phyloP scores from a whole-genome alignment of 2,329 filamentous ascomycete species.

The Boeremia exigua region DNA sequence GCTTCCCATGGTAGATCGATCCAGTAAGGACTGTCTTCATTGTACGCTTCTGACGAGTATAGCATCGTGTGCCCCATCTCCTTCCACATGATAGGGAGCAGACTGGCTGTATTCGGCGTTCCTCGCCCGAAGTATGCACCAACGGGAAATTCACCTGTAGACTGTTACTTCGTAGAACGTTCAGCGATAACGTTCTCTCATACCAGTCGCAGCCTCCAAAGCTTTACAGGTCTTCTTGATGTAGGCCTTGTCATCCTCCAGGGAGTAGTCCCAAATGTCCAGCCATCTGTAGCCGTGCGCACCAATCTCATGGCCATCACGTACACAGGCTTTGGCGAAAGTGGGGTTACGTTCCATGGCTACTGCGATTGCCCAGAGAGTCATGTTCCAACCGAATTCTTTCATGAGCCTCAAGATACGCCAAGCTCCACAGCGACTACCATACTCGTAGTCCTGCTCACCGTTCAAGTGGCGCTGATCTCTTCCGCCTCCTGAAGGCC shows the following conservation, averaged over 20 bases:
- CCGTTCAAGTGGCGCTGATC: slow-evolving; percentile 48
- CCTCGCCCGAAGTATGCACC: slow-evolving; percentile 59
- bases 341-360: slow-evolving; percentile 57
- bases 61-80: slow-evolving; percentile 56
- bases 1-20: slow-evolving; percentile 59
- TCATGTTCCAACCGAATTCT: slow-evolving; percentile 57
- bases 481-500: slow-evolving; percentile 6
- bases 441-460: slow-evolving; percentile 61
- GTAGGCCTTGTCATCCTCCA: slow-evolving; percentile 57
- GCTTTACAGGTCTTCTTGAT: slow-evolving; percentile 53
- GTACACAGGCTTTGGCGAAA: slow-evolving; percentile 55
- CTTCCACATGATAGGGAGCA: slow-evolving; percentile 59
- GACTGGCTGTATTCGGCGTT: slow-evolving; percentile 56
- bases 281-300: slow-evolving; percentile 60
- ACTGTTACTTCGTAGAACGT: slow-evolving; percentile 20
- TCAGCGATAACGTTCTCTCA: slow-evolving; percentile 20
- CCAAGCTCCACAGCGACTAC: slow-evolving; percentile 58
- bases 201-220: slow-evolving; percentile 48
- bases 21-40: slow-evolving; percentile 64
- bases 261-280: slow-evolving; percentile 55
- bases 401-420: slow-evolving; percentile 58
- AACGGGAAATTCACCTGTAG: slow-evolving; percentile 51
- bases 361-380: slow-evolving; percentile 58
- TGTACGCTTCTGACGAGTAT: slow-evolving; percentile 60
- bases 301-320: slow-evolving; percentile 59